phyloP scores from a whole-genome alignment of 805 yeast genomes.

The Cyberlindnera maritima region DNA sequence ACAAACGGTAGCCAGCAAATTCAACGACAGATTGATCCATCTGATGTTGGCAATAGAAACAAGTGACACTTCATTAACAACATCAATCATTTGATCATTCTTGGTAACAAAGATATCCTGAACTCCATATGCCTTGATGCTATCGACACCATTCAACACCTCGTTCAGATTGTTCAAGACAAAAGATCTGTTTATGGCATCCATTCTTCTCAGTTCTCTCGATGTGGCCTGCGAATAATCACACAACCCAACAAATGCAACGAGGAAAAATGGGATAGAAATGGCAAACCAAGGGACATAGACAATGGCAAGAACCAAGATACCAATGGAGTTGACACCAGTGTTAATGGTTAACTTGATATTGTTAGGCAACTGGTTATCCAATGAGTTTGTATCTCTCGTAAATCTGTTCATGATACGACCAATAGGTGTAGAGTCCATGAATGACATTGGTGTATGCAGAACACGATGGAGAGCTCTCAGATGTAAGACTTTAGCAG shows the following conservation, averaged over 20 bases:
- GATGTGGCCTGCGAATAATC: constrained; percentile 66
- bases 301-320: constrained; percentile 60
- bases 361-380: constrained; percentile 69
- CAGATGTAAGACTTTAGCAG: constrained; percentile 33
- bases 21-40: constrained; percentile 64
- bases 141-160: constrained; percentile 57
- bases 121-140: constrained; percentile 57
- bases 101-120: constrained; percentile 42
- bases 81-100: constrained; percentile 46
- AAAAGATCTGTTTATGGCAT: constrained; percentile 64
- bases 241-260: constrained; percentile 42
- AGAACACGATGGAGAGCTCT: constrained; percentile 52
- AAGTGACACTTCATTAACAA: constrained; percentile 63
- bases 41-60: constrained; percentile 60
- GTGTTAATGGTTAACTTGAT: constrained; percentile 49
- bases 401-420: constrained; percentile 39
- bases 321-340: constrained; percentile 48
- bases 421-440: constrained; percentile 67
- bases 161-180: constrained; percentile 73
- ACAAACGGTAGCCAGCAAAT: constrained; percentile 46
- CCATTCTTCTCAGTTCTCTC: constrained; percentile 72
- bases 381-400: constrained; percentile 76
- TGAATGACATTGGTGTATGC: constrained; percentile 73
- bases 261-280: constrained; percentile 49
- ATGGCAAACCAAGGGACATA: constrained; percentile 76